A percentile compares a stretch with the other conserved stretches of the same genome.
Conservation (phyloP, 805 yeast genomes). For the Candida qinlingensis region DNA sequence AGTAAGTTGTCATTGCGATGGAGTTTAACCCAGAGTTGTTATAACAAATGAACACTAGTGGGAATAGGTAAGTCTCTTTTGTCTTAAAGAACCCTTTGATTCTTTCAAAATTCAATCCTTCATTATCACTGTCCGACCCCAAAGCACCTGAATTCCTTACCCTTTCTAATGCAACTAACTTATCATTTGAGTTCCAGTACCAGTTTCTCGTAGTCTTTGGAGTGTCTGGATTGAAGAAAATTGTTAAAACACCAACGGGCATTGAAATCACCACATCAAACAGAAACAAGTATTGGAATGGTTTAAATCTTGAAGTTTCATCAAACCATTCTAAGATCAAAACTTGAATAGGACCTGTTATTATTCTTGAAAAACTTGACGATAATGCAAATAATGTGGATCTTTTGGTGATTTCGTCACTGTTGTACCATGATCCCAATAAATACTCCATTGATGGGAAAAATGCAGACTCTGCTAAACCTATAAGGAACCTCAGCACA, state of each 20-base stretch:
- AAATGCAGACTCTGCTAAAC: slow-evolving; percentile 40
- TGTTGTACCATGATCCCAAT: slow-evolving; percentile 31
- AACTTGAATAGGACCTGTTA: slow-evolving; percentile 33
- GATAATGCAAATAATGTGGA: slow-evolving; percentile 28
- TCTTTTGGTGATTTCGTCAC: slow-evolving; percentile 30
- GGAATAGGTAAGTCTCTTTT: slow-evolving; percentile 43
- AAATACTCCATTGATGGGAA: slow-evolving; percentile 44
- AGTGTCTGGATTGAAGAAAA: slow-evolving; percentile 37
- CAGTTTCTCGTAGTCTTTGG: slow-evolving; percentile 38
- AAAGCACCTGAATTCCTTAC: slow-evolving; percentile 34
- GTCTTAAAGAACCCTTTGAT: slow-evolving; percentile 35
- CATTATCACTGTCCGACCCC: slow-evolving; percentile 28
- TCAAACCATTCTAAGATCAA: slow-evolving; percentile 23
- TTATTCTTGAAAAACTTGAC: slow-evolving; percentile 27
- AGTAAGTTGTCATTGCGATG: slow-evolving; percentile 42
- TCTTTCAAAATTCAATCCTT: slow-evolving; percentile 31
- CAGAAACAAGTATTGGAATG: slow-evolving; percentile 39
- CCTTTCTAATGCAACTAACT: slow-evolving; percentile 40
- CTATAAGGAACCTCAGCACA: slow-evolving; percentile 31
- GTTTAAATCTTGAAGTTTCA: slow-evolving; percentile 18
- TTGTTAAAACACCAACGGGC: slow-evolving; percentile 38
- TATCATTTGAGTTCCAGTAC: slow-evolving; percentile 23
- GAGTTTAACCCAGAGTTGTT: slow-evolving; percentile 21
- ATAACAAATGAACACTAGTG: slow-evolving; percentile 19
- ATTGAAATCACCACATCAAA: slow-evolving; percentile 36